Evolutionary conservation across 2,329 filamentous ascomycete genomes (phyloP).

Genomic region (Ilyonectria sp.): DNA sequence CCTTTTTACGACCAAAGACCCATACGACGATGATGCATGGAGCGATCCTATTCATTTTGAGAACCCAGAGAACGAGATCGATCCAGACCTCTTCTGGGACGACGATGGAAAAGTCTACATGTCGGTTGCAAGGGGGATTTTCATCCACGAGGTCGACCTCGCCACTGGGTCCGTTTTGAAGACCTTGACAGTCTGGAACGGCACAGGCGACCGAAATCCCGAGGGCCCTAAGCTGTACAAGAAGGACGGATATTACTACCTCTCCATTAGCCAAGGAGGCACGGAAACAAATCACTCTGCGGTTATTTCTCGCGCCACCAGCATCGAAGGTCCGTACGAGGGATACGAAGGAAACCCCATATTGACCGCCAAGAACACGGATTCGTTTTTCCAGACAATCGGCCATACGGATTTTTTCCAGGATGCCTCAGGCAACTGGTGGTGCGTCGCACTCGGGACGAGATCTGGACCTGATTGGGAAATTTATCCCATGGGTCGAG

Average conservation of each 20-base stretch:
- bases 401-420: conserved; percentile 63
- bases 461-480: conserved; percentile 56
- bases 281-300: conserved; percentile 16
- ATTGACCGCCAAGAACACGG: conserved; percentile 56
- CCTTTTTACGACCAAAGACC: conserved; percentile 59
- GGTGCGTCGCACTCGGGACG: conserved; percentile 64
- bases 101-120: conserved; percentile 51
- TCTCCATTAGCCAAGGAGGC: conserved; percentile 16
- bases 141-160: conserved; percentile 37
- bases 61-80: conserved; percentile 49
- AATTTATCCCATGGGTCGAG: conserved; percentile 68
- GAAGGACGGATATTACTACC: conserved; percentile 23
- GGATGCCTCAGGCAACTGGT: conserved; percentile 64
- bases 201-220: conserved; percentile 33
- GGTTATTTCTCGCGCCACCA: conserved; percentile 10
- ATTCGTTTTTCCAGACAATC: conserved; percentile 59
- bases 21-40: conserved; percentile 57
- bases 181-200: conserved; percentile 51
- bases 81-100: conserved; percentile 29
- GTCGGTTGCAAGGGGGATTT: conserved; percentile 50
- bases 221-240: conserved; percentile 37
- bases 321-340: conserved; percentile 45
- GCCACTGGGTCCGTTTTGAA: conserved; percentile 9
- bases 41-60: conserved; percentile 51
- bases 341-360: conserved; percentile 60